Base-by-base conservation (phyloP, 257 asterid species). In the Solanum virginianum region DNA sequence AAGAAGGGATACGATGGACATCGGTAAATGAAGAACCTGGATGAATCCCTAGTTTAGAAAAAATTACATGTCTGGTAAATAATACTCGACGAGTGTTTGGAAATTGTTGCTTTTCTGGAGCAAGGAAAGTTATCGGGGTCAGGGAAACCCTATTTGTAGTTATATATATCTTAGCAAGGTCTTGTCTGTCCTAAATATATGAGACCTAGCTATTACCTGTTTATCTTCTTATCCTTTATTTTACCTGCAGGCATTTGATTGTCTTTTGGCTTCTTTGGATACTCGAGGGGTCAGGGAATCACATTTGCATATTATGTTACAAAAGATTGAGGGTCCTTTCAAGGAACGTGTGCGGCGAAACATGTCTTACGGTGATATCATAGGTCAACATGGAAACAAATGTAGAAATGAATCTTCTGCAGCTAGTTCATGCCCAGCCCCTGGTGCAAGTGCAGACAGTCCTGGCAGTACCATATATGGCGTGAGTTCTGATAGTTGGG, bases 231-330 rank as follows among this genome's bases (percentile, higher is more conserved):
- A 79, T 79, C 65, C 49, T 17, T 53, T 79, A 53, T 51, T 80
- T 43, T 86, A 51, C 86, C 26, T 94, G 91, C 91, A 96, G 99
- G 96, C 96, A 86, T 95, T 95, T 88, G 98, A 94, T 86, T 83
- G 94, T 82, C 97, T 97, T 77, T 83, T 89, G 87, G 75, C 88
- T 80, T 91, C 99, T 54, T 89, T 95, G 94, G 99, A 97, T 90
- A 90, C 91, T 68, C 97, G 99, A 66, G 99, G 99, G 43, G 87
- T 91, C 80, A 90, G 99, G 91, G 99, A 97, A 90, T 97, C 99
- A 63, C 99, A 97, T 92, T 86, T 97, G 92, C 97, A 92, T 86
- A 90, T 94, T 88, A 97, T 97, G 99, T 84, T 97, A 89, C 94
- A 92, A 87, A 97, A 94, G 89, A 92, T 94, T 88, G 97, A 95